These are phyloP conservation scores for Closterium sp. DNA, from an alignment of 139 green algal species.

Conservation along the genomic window DNA sequence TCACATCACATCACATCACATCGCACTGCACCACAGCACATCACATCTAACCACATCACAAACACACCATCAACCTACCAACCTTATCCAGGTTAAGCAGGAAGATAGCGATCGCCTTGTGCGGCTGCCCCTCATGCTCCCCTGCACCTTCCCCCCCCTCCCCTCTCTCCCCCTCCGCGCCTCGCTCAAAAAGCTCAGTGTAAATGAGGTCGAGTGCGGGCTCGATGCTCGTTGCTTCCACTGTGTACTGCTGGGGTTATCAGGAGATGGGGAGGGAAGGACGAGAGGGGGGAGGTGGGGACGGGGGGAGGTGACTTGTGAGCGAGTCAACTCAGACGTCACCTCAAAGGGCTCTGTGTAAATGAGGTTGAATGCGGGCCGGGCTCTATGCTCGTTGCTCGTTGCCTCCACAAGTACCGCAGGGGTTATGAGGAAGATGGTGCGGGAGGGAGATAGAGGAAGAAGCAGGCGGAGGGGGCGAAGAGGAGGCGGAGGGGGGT, in stretches of 20 bases:
- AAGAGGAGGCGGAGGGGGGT: neutral
- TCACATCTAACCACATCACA: neutral
- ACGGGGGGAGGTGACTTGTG: too few relatives aligned
- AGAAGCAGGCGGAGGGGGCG: neutral
- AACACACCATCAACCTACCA: neutral
- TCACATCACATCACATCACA: neutral
- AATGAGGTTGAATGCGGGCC: too few relatives aligned
- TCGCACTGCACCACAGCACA: neutral
- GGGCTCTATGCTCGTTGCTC: neutral
- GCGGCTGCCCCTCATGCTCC: neutral
- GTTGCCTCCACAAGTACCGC: neutral
- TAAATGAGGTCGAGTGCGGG: constrained; percentile 19
- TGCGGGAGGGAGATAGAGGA: neutral
- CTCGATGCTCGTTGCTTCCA: constrained; percentile 24
- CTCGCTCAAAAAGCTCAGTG: constrained; percentile 7
- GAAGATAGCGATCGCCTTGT: constrained; percentile 18
- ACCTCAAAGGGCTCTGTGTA: too few relatives aligned
- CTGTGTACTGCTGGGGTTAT: constrained; percentile 2
- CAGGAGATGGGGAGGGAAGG: neutral
- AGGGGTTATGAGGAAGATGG: too few relatives aligned
- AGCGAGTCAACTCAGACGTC: too few relatives aligned
- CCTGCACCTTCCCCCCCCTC: neutral
- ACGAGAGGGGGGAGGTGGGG: too few relatives aligned
- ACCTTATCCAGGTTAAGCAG: constrained; percentile 44
- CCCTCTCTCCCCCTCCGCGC: neutral